A percentile compares a stretch with the other conserved stretches of the same genome.
Evolutionary conservation across 225 moss, liverwort and hornwort genomes (phyloP).

Genomic region (Pseudoscleropodium purum): DNA sequence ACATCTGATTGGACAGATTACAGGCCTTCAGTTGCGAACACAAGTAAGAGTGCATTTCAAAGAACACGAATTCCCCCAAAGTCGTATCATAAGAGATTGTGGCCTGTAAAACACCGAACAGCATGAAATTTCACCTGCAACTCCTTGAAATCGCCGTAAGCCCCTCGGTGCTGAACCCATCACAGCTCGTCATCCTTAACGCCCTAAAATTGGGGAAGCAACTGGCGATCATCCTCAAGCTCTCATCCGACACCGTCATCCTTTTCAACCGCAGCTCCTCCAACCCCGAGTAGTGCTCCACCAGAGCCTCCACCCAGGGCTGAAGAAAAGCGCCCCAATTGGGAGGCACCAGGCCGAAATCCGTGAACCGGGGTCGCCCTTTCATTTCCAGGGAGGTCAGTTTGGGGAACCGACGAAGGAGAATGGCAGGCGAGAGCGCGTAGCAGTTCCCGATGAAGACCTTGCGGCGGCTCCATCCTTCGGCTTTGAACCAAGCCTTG

Average conservation of each 20-base stretch:
- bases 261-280: constrained; percentile 87
- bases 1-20: background rate
- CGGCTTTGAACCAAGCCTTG: constrained; percentile 89
- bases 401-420: constrained; percentile 67
- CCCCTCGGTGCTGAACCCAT: constrained; percentile 83
- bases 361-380: constrained; percentile 72
- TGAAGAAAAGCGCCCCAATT: constrained; percentile 74
- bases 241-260: constrained; percentile 73
- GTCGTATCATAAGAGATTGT: background rate
- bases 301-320: constrained; percentile 77
- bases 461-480: constrained; percentile 83
- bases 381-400: constrained; percentile 71
- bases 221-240: constrained; percentile 33
- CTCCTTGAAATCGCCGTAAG: constrained; percentile 48
- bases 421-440: constrained; percentile 51
- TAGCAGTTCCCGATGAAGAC: constrained; percentile 98
- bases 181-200: constrained; percentile 61
- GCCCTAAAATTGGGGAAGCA: constrained; percentile 67
- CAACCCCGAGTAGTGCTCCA: constrained; percentile 56
- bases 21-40: background rate
- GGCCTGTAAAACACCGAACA: background rate
- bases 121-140: constrained; percentile 36
- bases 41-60: background rate
- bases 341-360: constrained; percentile 73
- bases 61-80: background rate